phyloP scores from a whole-genome alignment of 2,329 filamentous ascomycete genomes.

The Clonostachys chloroleuca region DNA sequence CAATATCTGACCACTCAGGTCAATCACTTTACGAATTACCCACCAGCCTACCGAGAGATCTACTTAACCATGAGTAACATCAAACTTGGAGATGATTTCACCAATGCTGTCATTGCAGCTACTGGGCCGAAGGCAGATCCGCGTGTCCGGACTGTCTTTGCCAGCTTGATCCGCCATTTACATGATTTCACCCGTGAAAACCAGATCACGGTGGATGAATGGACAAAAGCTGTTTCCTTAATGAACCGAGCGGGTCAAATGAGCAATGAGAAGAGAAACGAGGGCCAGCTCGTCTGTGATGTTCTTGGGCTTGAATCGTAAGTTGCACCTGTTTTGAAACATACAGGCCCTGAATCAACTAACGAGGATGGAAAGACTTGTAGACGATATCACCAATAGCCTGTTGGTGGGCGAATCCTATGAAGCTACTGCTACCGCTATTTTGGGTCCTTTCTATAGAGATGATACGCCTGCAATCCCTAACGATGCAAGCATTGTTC shows the following conservation, averaged over 20 bases:
- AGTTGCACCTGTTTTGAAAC: neutral
- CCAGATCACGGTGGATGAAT: constrained; percentile 67
- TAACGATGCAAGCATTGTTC: constrained; percentile 64
- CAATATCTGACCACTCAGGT: no score
- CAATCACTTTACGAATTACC: no score
- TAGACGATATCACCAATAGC: constrained; percentile 64
- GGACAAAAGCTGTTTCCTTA: constrained; percentile 57
- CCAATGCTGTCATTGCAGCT: constrained; percentile 60
- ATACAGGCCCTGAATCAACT: neutral
- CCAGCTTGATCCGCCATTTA: constrained; percentile 60
- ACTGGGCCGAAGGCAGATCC: constrained; percentile 64
- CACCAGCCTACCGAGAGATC: no score
- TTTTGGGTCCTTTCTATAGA: constrained; percentile 76
- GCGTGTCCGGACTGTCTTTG: constrained; percentile 58
- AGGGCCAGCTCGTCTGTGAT: constrained; percentile 63
- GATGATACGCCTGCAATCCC: constrained; percentile 61
- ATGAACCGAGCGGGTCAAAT: constrained; percentile 56
- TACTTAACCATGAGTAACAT: neutral
- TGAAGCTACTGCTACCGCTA: constrained; percentile 61
- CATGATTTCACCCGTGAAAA: constrained; percentile 73
- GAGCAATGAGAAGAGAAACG: constrained; percentile 59
- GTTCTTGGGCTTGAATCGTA: constrained; percentile 62
- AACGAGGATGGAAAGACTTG: constrained; percentile 32
- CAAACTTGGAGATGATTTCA: constrained; percentile 41
- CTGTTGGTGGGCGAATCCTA: constrained; percentile 28